phyloP scores from a whole-genome alignment of 2,329 filamentous ascomycete species.

The Trichocomaceae sp. region DNA sequence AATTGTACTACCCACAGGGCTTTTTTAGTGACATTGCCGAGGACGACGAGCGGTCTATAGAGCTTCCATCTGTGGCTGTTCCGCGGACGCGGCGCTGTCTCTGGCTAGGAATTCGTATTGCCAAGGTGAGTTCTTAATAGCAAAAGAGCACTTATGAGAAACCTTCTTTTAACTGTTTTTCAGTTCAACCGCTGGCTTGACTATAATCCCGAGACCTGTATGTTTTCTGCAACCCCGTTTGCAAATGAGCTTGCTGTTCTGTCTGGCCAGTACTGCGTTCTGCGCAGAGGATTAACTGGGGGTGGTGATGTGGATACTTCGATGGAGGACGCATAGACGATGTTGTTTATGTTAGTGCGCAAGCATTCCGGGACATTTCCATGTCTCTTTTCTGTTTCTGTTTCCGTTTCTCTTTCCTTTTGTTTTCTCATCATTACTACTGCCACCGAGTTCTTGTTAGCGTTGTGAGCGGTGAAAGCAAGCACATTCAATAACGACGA shows the following conservation, averaged over 20 bases:
- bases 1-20: constrained; percentile 41
- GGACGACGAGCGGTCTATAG: constrained; percentile 50
- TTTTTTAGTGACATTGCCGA: constrained; percentile 49
- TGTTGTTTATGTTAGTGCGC: background rate
- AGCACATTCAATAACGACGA: background rate
- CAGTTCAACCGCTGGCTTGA: constrained; percentile 37
- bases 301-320: background rate
- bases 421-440: background rate
- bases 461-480: background rate
- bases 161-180: background rate
- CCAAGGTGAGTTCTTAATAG: constrained; percentile 31
- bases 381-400: background rate
- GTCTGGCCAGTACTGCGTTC: constrained; percentile 7
- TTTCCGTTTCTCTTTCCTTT: too few relatives aligned
- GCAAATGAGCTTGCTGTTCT: constrained; percentile 21
- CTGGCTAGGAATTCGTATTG: constrained; percentile 42
- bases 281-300: background rate
- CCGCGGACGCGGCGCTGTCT: constrained; percentile 48
- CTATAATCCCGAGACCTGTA: constrained; percentile 25
- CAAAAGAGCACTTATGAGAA: too few relatives aligned
- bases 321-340: background rate
- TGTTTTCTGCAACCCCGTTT: constrained; percentile 29
- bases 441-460: background rate
- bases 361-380: background rate
- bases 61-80: constrained; percentile 43